phyloP scores from a whole-genome alignment of 208 protist species.

The Trypanosoma theileri region DNA sequence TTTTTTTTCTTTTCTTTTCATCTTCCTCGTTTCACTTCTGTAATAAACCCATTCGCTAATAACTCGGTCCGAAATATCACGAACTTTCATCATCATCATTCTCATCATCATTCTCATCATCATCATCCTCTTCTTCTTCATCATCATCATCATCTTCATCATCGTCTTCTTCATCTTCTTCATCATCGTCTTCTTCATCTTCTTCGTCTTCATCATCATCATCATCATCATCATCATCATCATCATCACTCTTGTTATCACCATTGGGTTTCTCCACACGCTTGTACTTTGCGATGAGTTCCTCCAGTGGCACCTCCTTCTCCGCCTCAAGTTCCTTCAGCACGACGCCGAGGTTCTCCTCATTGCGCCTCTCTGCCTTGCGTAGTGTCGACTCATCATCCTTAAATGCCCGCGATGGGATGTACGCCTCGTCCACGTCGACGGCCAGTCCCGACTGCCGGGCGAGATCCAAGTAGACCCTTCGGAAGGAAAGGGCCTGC shows the following conservation, averaged over 20 bases:
- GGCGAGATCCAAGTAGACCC: conserved; percentile 50
- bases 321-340: conserved; percentile 78
- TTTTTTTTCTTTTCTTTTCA: too few relatives aligned
- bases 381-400: conserved; percentile 86
- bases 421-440: conserved; percentile 76
- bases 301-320: conserved; percentile 79
- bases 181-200: conserved; percentile 32
- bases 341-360: conserved; percentile 66
- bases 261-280: conserved; percentile 4
- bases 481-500: conserved; percentile 61
- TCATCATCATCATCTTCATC: conserved; percentile 39
- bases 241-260: conserved; percentile 5
- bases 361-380: conserved; percentile 57
- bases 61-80: neutral
- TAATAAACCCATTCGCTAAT: too few relatives aligned
- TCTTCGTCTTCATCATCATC: conserved; percentile 32
- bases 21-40: too few relatives aligned
- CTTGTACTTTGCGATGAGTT: conserved; percentile 71
- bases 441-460: conserved; percentile 47
- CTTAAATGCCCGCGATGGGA: conserved; percentile 61
- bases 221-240: conserved; percentile 5
- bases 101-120: conserved; percentile 39
- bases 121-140: conserved; percentile 29
- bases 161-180: conserved; percentile 33
- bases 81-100: conserved; percentile 22